These are phyloP conservation scores for Acmispon strigosus DNA, from an alignment of 306 rosid genomes.

Conservation along the genomic window DNA sequence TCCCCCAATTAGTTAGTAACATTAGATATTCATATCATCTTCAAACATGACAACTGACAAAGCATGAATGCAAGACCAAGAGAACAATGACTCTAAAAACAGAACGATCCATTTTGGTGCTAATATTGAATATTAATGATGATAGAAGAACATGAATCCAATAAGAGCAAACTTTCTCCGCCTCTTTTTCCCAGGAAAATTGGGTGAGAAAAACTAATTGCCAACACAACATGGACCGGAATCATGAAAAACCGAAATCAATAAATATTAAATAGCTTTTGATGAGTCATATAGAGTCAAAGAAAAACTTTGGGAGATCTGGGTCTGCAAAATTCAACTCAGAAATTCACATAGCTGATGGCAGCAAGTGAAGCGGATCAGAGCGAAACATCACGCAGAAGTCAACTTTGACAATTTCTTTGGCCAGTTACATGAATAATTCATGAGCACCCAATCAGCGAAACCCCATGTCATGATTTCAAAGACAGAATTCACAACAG, in stretches of 20 bases:
- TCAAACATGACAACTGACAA: not conserved
- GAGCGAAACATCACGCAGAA: not conserved
- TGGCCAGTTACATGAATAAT: not conserved
- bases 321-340: not conserved
- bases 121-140: not conserved
- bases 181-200: not conserved
- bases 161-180: not conserved
- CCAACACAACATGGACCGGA: not conserved
- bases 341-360: not conserved
- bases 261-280: not conserved
- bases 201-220: not conserved
- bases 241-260: not conserved
- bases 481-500: not conserved
- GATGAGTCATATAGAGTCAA: not conserved
- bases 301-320: not conserved
- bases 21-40: not conserved
- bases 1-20: too few relatives aligned
- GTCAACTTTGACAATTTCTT: not conserved
- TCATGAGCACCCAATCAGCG: not conserved
- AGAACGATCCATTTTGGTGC: not conserved
- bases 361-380: not conserved
- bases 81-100: not conserved
- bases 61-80: not conserved
- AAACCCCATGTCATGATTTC: not conserved
- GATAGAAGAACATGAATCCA: not conserved